Base-by-base conservation (phyloP, 805 yeast species). In the Jamesozyma hellenica region DNA sequence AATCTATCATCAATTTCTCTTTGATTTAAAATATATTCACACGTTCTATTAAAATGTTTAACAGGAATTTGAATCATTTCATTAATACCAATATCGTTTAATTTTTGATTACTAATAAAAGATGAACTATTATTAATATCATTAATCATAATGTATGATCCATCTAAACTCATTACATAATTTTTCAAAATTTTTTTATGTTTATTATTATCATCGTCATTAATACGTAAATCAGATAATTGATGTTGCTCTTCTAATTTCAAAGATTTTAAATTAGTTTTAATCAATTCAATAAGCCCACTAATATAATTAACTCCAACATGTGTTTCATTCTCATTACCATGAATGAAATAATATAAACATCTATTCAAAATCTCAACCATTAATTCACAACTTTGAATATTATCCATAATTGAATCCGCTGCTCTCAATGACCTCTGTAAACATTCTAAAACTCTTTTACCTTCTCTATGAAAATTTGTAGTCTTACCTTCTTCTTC, bases 341-440 rank as follows among this genome's bases (percentile, higher is more conserved):
- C 46, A 64, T 66, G 35, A 71, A 72, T 80, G 58, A 82, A 81
- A 60, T 81, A 92, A 54, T 87, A 85, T 28, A 90, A 62, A 46
- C 94, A 86, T 46, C 86, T 74, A 64, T 86, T 85, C 47, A 92
- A 67, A 16, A 92, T 86, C 63, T 92, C 97, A 34, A 90, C 79
- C 65, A 90, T 88, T 40, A 92, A 67, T 60, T 85, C 90, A 41
- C 82, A 34, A 77, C 80, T 32, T 68, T 72, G 38, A 64, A 66
- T 48, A 34, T 57, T 59, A 55, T 90, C 97, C 79, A 88, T 79
- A 42, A 92, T 83, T n/a, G 92, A 82, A 58, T 92, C 97, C 0
- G 96, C 95, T 7, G 86, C 85, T 34, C 96, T 69, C 14, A 90
- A 60, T 1, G 96, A 77, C 49, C 90, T 77, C 59, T 87, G 96